Percentiles rank a stretch among this genome's conserved stretches.
These are phyloP conservation scores for Septoria petroselini DNA, from an alignment of 2,329 filamentous ascomycete genomes.

Conservation along the genomic window DNA sequence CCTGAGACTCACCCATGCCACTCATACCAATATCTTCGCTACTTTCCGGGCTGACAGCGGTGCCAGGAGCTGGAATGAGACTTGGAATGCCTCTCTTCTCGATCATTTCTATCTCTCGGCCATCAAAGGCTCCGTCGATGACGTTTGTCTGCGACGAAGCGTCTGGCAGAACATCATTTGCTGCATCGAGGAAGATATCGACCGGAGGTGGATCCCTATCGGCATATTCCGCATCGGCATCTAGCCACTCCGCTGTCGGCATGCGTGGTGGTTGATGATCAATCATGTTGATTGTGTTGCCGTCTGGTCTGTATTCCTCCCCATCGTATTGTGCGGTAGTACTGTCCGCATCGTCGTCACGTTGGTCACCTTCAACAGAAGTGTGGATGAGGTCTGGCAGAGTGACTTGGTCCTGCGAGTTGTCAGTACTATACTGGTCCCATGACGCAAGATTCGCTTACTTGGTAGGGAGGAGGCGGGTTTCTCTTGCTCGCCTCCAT, in stretches of 20 bases:
- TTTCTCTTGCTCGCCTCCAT: constrained; percentile 13
- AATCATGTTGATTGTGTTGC: constrained; percentile 10
- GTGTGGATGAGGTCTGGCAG: background rate
- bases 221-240: background rate
- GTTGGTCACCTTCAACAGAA: constrained; percentile 9
- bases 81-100: constrained; percentile 22
- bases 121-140: background rate
- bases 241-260: background rate
- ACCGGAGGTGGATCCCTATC: constrained; percentile 13
- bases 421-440: too few species aligned
- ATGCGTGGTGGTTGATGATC: constrained; percentile 2
- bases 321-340: constrained; percentile 15
- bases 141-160: background rate
- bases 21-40: constrained; percentile 17
- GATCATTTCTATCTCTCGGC: constrained; percentile 29
- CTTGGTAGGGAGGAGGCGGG: constrained; percentile 8
- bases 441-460: background rate
- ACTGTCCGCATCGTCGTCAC: constrained; percentile 15
- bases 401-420: background rate
- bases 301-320: constrained; percentile 9
- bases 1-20: constrained; percentile 19
- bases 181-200: constrained; percentile 8
- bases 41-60: background rate
- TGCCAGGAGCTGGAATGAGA: constrained; percentile 2
- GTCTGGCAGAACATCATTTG: background rate